A percentile compares a stretch with the other conserved stretches of the same genome.
Evolutionary conservation across 2,329 filamentous ascomycete species (phyloP).

Genomic region (Pseudogymnoascus sp.): DNA sequence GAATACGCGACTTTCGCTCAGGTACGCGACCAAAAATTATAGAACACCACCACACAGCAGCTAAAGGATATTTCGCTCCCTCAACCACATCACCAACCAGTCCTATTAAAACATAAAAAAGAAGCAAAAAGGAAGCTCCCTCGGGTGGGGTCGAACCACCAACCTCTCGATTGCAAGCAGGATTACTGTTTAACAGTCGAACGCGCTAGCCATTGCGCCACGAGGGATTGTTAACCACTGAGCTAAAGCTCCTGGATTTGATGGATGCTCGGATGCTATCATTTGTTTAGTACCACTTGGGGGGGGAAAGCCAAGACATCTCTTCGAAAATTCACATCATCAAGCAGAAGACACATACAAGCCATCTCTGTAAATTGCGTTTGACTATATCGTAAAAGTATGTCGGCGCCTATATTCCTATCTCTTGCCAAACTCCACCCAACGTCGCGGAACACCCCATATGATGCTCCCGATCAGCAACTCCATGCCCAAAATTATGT

Average conservation of each 20-base stretch:
- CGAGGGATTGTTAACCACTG: conserved; percentile 9
- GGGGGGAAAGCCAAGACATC: background rate
- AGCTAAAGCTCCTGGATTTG: background rate
- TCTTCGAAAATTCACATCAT: background rate
- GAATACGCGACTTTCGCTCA: conserved; percentile 7
- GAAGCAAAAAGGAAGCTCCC: background rate
- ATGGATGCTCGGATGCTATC: background rate
- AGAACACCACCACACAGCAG: background rate
- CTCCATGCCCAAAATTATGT: background rate
- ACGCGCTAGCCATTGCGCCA: conserved; percentile 12
- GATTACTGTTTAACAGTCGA: conserved; percentile 9
- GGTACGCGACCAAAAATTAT: conserved; percentile 6
- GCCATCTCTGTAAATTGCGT: background rate
- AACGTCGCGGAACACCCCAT: background rate
- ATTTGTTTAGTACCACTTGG: background rate
- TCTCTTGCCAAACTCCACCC: background rate
- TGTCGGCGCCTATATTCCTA: background rate
- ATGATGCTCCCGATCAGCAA: background rate
- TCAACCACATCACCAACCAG: background rate
- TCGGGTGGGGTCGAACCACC: conserved; percentile 11
- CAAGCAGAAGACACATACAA: background rate
- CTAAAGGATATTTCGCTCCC: background rate
- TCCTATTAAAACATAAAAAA: background rate
- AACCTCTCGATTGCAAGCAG: conserved; percentile 10
- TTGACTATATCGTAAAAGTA: background rate